phyloP scores from a whole-genome alignment of 2,329 filamentous ascomycete genomes.

The Alternaria alternata region DNA sequence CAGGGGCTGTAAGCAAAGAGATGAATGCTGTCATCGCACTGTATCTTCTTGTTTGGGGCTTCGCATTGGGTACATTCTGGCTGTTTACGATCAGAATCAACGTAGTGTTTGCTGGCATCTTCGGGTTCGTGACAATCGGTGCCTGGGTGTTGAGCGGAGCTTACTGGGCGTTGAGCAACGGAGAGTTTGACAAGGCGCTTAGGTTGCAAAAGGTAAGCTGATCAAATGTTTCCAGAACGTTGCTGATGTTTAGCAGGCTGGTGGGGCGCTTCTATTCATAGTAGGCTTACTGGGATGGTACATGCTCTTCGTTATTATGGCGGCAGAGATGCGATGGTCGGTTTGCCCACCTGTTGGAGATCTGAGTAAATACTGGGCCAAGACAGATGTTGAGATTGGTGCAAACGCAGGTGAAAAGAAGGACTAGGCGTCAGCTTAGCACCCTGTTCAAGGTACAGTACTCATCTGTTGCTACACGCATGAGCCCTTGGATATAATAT shows the following conservation, averaged over 20 bases:
- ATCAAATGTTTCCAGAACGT: too few relatives aligned
- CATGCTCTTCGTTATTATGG: constrained; percentile 63
- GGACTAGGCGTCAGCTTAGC: constrained; percentile 20
- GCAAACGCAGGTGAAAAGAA: constrained; percentile 39
- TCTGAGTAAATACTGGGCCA: constrained; percentile 59
- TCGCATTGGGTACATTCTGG: constrained; percentile 61
- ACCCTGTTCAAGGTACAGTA: too few relatives aligned
- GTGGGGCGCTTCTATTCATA: constrained; percentile 54
- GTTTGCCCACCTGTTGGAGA: constrained; percentile 61
- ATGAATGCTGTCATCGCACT: constrained; percentile 61
- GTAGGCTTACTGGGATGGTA: constrained; percentile 61
- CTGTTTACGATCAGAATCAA: constrained; percentile 63
- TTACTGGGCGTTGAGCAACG: constrained; percentile 59
- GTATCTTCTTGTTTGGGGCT: constrained; percentile 63
- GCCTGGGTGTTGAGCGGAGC: constrained; percentile 58
- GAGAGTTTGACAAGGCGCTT: constrained; percentile 54
- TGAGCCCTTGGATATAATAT: neutral
- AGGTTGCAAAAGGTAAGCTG: constrained; percentile 57
- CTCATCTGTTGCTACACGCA: too few relatives aligned
- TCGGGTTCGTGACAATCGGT: constrained; percentile 57
- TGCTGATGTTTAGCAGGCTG: constrained; percentile 35
- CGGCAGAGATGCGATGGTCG: constrained; percentile 61
- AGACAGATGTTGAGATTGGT: constrained; percentile 39
- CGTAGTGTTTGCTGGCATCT: constrained; percentile 59
- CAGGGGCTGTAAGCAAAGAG: constrained; percentile 53